Evolutionary conservation across 2,329 filamentous ascomycete species (phyloP).

Genomic region (Hymenoscyphus occultus): DNA sequence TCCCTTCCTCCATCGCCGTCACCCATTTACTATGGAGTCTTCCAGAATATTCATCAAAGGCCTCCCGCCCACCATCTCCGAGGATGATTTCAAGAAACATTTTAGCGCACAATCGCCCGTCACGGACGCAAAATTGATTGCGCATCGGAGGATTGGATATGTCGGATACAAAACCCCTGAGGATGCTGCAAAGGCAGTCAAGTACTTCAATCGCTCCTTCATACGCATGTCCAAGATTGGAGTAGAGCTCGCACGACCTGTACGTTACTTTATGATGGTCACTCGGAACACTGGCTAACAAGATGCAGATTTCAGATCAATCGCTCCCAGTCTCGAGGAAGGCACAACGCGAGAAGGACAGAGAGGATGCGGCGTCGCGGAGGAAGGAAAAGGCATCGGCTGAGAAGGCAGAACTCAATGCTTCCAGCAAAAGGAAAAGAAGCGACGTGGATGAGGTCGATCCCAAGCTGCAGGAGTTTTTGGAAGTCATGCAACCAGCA

Average conservation of each 20-base stretch:
- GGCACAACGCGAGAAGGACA: conserved; percentile 37
- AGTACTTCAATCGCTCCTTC: conserved; percentile 93
- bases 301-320: conserved; percentile 37
- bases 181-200: conserved; percentile 78
- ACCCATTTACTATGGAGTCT: conserved; percentile 35
- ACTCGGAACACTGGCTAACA: conserved; percentile 13
- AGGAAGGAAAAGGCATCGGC: conserved; percentile 24
- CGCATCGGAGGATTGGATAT: conserved; percentile 88
- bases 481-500: conserved; percentile 73
- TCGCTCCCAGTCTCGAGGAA: conserved; percentile 40
- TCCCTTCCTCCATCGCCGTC: background rate
- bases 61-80: conserved; percentile 79
- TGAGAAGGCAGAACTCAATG: conserved; percentile 39
- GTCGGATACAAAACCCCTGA: conserved; percentile 85
- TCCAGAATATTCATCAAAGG: conserved; percentile 78
- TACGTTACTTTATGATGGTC: conserved; percentile 42
- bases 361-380: conserved; percentile 29
- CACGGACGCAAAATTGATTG: conserved; percentile 90
- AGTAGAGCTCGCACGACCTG: conserved; percentile 83
- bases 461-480: conserved; percentile 80
- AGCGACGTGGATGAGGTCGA: conserved; percentile 59
- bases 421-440: conserved; percentile 62
- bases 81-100: conserved; percentile 83
- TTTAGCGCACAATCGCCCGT: conserved; percentile 74
- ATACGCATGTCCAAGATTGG: conserved; percentile 93